phyloP scores from a whole-genome alignment of 345 rosid genomes.

The Turritis glabra region DNA sequence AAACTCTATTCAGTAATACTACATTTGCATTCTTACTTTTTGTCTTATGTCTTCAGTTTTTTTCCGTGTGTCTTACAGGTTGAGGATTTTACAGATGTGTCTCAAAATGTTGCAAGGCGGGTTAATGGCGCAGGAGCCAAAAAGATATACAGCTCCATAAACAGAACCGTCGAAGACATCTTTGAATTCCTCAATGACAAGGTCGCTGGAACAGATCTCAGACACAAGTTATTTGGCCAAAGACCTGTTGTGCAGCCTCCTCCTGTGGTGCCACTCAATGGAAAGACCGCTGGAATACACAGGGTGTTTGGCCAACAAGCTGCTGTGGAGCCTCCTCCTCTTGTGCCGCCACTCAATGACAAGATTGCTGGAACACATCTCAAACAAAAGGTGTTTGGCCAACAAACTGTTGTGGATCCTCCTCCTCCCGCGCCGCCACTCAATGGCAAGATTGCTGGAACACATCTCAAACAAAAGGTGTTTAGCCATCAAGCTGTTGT shows the following conservation, averaged over 20 bases:
- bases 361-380: not conserved
- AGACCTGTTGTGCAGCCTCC: slow-evolving; percentile 4
- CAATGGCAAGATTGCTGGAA: not conserved
- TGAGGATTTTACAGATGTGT: slow-evolving; percentile 50
- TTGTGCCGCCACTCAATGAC: not conserved
- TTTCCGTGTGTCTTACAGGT: slow-evolving; percentile 36
- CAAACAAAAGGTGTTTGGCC: slow-evolving; percentile 36
- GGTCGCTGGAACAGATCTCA: slow-evolving; percentile 29
- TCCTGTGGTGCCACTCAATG: not conserved
- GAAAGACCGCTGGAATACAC: not conserved
- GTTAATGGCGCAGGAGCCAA: slow-evolving; percentile 43
- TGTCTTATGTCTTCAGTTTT: not conserved
- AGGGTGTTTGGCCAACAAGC: not conserved
- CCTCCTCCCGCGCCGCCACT: not conserved
- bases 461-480: not conserved
- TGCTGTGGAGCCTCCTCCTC: not conserved
- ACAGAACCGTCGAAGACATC: slow-evolving; percentile 31
- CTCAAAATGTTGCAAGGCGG: slow-evolving; percentile 52
- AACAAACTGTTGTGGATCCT: slow-evolving; percentile 5
- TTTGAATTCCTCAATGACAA: slow-evolving; percentile 39
- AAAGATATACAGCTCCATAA: slow-evolving; percentile 45
- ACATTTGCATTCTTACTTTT: not conserved
- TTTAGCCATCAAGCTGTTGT: not conserved
- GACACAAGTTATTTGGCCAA: slow-evolving; percentile 39
- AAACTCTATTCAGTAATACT: not conserved